Evolutionary conservation across 2,329 filamentous ascomycete species (phyloP).

Genomic region (Colletotrichum plurivorum): DNA sequence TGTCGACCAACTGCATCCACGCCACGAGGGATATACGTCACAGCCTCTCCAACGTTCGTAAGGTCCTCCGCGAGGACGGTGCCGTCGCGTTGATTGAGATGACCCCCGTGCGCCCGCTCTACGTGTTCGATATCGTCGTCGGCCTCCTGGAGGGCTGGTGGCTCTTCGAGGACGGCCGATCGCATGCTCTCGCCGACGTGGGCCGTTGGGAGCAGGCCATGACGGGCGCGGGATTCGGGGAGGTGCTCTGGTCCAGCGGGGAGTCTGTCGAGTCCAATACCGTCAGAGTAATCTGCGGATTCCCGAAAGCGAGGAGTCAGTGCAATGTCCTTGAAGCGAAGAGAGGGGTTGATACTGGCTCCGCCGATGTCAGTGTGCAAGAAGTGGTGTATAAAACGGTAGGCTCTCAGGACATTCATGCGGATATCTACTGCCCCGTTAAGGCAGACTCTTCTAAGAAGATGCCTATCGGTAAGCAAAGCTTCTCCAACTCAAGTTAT

Average conservation of each 20-base stretch:
- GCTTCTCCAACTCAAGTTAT: neutral
- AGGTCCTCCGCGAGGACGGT: slow-evolving; percentile 48
- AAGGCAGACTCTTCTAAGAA: slow-evolving; percentile 1
- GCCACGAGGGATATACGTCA: slow-evolving; percentile 19
- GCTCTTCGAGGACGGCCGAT: slow-evolving; percentile 48
- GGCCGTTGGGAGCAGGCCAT: slow-evolving; percentile 44
- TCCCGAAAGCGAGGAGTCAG: neutral
- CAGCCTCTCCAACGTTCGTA: slow-evolving; percentile 37
- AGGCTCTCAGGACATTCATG: neutral
- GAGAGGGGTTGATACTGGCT: neutral
- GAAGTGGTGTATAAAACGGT: slow-evolving; percentile 20
- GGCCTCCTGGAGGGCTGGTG: slow-evolving; percentile 55
- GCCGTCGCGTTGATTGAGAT: slow-evolving; percentile 49
- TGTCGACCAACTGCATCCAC: slow-evolving; percentile 55
- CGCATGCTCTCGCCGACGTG: slow-evolving; percentile 43
- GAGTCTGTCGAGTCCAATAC: slow-evolving; percentile 42
- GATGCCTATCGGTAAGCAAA: slow-evolving; percentile 15
- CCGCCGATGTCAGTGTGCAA: neutral
- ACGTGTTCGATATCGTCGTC: slow-evolving; percentile 50
- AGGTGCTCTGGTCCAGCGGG: slow-evolving; percentile 47
- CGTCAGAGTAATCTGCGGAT: slow-evolving; percentile 20
- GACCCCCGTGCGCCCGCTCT: slow-evolving; percentile 41
- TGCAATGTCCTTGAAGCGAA: neutral
- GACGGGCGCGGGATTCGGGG: slow-evolving; percentile 41
- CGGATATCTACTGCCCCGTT: slow-evolving; percentile 18